Percentiles rank a stretch among this genome's conserved stretches.
Conservation (phyloP, 2,329 filamentous ascomycete species). For the Claviceps quebecensis region DNA sequence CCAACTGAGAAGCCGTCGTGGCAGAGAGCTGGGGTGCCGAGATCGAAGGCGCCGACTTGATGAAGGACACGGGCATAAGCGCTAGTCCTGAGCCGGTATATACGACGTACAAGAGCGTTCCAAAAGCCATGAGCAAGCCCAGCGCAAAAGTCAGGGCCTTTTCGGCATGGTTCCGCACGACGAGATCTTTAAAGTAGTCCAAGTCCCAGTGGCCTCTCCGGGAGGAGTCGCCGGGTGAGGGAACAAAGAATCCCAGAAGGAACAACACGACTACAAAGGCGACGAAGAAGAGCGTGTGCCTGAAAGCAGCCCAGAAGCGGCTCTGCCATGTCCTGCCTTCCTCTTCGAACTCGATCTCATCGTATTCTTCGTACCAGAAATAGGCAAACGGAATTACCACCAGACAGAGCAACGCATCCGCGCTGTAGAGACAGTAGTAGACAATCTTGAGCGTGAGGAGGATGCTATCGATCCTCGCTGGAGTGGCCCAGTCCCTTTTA, state of each 20-base stretch:
- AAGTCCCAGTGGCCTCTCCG: constrained; percentile 56
- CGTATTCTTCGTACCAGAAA: constrained; percentile 96
- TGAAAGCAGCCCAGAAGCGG: constrained; percentile 70
- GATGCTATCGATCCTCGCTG: constrained; percentile 63
- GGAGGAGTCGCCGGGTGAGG: constrained; percentile 53
- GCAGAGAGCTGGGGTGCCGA: constrained; percentile 68
- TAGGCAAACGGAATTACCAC: constrained; percentile 89
- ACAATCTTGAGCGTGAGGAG: constrained; percentile 69
- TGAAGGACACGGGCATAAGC: constrained; percentile 74
- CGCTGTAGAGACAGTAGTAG: constrained; percentile 84
- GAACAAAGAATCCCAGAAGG: constrained; percentile 86
- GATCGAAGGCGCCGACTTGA: constrained; percentile 79
- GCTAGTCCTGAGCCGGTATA: constrained; percentile 86
- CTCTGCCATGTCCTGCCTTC: constrained; percentile 57
- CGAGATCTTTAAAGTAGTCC: constrained; percentile 78
- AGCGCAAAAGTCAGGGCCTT: constrained; percentile 82
- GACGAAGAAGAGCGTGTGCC: constrained; percentile 81
- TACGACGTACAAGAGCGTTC: constrained; percentile 71
- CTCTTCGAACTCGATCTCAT: constrained; percentile 78
- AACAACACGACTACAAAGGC: constrained; percentile 70
- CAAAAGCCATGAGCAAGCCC: constrained; percentile 76
- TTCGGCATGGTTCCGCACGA: constrained; percentile 72
- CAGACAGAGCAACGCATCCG: constrained; percentile 81
- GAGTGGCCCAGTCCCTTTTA: constrained; percentile 92
- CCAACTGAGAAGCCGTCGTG: constrained; percentile 65